Evolutionary conservation across 179 eudicot species (phyloP).

Genomic region (Beta corolliflora): DNA sequence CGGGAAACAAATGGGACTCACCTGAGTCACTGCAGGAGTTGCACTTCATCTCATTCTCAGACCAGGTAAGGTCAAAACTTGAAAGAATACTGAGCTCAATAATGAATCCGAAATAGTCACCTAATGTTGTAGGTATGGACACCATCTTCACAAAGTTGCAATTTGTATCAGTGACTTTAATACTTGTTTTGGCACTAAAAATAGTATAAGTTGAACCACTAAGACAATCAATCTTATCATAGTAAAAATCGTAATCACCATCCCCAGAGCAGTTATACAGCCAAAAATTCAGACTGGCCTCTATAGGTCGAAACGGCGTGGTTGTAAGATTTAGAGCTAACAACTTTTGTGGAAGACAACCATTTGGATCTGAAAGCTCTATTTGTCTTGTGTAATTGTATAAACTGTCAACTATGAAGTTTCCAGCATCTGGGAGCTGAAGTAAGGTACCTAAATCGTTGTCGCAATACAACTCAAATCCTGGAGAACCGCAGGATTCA

Average conservation of each 20-base stretch:
- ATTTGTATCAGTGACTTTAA: too few relatives aligned
- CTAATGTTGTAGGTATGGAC: not conserved
- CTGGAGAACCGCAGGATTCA: constrained; percentile 11
- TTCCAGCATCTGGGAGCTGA: not conserved
- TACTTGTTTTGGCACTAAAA: not conserved
- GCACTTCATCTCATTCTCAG: not conserved
- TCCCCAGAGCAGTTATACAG: constrained; percentile 8
- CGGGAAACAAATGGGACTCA: too few relatives aligned
- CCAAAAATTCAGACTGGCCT: not conserved
- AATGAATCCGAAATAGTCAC: not conserved
- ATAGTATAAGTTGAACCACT: constrained; percentile 13
- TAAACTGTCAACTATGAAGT: not conserved
- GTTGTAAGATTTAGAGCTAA: not conserved
- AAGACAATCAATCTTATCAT: constrained; percentile 20
- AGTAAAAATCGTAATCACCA: not conserved
- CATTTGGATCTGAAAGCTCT: not conserved
- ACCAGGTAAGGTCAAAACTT: constrained; percentile 1
- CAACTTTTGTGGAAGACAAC: constrained; percentile 16
- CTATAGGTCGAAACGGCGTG: not conserved
- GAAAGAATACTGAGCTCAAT: not conserved
- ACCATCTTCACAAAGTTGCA: constrained; percentile 8
- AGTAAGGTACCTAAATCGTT: not conserved
- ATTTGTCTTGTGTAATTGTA: not conserved
- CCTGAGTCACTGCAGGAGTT: too few relatives aligned
- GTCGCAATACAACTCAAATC: constrained; percentile 1